Percentiles rank a stretch among this genome's conserved stretches.
Conservation (phyloP, 2,329 filamentous ascomycete species). For the Trichoderma atroviride region DNA sequence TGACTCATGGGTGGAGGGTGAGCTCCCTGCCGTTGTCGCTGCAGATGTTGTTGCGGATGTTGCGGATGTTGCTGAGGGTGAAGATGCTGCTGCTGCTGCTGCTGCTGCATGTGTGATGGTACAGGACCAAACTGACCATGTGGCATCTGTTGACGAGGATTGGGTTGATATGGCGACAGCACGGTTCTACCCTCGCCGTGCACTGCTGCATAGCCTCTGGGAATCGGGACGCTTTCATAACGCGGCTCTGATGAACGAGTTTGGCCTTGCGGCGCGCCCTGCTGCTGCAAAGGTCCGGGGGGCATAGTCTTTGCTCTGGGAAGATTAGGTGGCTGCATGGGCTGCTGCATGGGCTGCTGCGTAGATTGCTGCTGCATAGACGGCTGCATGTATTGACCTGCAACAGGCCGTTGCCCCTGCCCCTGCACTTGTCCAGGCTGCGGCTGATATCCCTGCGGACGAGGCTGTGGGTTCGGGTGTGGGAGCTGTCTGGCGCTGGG, state of each 20-base stretch:
- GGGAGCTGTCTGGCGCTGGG: neutral
- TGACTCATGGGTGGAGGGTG: neutral
- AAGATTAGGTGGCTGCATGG: neutral
- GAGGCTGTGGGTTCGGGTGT: conserved; percentile 1
- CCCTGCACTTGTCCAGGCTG: conserved; percentile 30
- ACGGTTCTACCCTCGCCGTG: conserved; percentile 42
- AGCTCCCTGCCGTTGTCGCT: conserved; percentile 9
- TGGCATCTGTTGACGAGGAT: conserved; percentile 7
- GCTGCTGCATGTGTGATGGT: neutral
- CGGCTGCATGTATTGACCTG: conserved; percentile 11
- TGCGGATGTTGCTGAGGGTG: neutral
- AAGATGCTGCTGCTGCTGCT: neutral
- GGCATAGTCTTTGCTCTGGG: conserved; percentile 4
- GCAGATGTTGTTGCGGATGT: neutral
- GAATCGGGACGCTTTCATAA: conserved; percentile 45
- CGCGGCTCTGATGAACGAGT: conserved; percentile 35
- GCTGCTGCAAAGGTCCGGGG: neutral
- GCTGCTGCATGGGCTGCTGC: neutral
- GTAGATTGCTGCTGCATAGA: neutral
- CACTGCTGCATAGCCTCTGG: conserved; percentile 41
- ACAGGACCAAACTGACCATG: conserved; percentile 21
- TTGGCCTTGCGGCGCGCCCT: neutral
- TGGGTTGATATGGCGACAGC: conserved; percentile 36
- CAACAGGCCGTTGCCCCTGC: neutral
- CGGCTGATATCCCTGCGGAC: conserved; percentile 25